phyloP scores from a whole-genome alignment of 768 basidiomycete genomes.

The Inosperma sp. region DNA sequence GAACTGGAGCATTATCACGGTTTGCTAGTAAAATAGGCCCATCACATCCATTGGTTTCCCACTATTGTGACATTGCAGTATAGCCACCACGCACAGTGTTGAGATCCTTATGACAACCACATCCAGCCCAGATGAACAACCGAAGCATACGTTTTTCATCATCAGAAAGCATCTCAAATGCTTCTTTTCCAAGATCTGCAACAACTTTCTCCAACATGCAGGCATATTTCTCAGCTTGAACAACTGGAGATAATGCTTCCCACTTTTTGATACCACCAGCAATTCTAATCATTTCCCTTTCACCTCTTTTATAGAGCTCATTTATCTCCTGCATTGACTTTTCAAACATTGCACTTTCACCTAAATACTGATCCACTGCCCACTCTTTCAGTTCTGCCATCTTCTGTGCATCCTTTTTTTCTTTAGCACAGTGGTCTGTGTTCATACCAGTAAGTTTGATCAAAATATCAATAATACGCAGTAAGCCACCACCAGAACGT shows the following conservation, averaged over 20 bases:
- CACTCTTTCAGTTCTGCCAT: conserved; percentile 17
- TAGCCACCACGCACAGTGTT: conserved; percentile 29
- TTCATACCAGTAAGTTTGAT: conserved; percentile 12
- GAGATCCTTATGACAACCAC: conserved; percentile 33
- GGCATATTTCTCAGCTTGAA: conserved; percentile 12
- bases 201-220: conserved; percentile 13
- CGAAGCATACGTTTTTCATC: conserved; percentile 14
- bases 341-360: conserved; percentile 20
- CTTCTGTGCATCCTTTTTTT: conserved; percentile 25
- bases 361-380: conserved; percentile 21
- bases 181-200: conserved; percentile 13
- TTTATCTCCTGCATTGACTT: conserved; percentile 12
- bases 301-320: conserved; percentile 4
- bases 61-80: conserved; percentile 17
- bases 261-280: conserved; percentile 16
- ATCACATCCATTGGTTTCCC: conserved; percentile 13
- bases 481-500: conserved; percentile 8
- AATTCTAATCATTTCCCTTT: conserved; percentile 13
- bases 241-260: conserved; percentile 8
- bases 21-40: conserved; percentile 27
- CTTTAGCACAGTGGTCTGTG: conserved; percentile 23
- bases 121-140: conserved; percentile 31
- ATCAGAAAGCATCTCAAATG: conserved; percentile 13
- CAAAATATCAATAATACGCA: conserved; percentile 15
- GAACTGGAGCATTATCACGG: conserved; percentile 20